A percentile compares a stretch with the other conserved stretches of the same genome.
phyloP scores from a whole-genome alignment of 345 rosid species.

The Kernera saxatilis region DNA sequence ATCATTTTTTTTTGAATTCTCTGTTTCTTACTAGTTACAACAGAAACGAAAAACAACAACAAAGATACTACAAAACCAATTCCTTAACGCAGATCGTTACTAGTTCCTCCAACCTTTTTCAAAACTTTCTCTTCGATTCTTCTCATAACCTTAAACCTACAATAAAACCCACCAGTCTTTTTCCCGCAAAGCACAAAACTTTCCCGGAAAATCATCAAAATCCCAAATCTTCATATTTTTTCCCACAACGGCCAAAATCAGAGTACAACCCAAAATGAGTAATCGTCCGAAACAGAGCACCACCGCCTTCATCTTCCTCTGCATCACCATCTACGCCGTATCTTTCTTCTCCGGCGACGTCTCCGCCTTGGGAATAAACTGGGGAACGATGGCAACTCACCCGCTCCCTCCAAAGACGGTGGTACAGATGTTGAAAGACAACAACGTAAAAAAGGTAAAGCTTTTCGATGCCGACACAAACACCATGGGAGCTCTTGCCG shows the following conservation, averaged over 20 bases:
- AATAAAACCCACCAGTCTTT: too few species aligned
- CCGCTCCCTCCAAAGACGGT: slow-evolving; percentile 60
- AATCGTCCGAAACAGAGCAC: background rate
- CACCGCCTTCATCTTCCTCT: background rate
- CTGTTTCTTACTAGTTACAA: background rate
- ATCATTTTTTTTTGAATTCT: background rate
- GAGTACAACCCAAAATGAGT: slow-evolving; percentile 12
- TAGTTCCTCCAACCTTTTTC: background rate
- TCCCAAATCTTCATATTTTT: background rate
- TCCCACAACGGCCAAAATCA: background rate
- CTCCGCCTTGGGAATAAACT: slow-evolving; percentile 63
- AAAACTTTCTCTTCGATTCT: background rate
- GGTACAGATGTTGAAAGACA: slow-evolving; percentile 70
- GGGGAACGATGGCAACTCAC: slow-evolving; percentile 83
- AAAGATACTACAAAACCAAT: background rate
- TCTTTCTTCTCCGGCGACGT: background rate
- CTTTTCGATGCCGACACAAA: slow-evolving; percentile 68
- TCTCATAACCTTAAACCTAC: too few species aligned
- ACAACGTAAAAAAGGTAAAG: slow-evolving; percentile 77
- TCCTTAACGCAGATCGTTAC: background rate
- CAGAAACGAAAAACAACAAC: background rate
- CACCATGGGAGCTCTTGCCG: slow-evolving; percentile 73
- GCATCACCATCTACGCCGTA: background rate
- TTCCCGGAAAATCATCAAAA: background rate
- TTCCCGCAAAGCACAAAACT: background rate